phyloP scores from a whole-genome alignment of 176 grass and related monocot genomes.

The Aegilops speltoides region DNA sequence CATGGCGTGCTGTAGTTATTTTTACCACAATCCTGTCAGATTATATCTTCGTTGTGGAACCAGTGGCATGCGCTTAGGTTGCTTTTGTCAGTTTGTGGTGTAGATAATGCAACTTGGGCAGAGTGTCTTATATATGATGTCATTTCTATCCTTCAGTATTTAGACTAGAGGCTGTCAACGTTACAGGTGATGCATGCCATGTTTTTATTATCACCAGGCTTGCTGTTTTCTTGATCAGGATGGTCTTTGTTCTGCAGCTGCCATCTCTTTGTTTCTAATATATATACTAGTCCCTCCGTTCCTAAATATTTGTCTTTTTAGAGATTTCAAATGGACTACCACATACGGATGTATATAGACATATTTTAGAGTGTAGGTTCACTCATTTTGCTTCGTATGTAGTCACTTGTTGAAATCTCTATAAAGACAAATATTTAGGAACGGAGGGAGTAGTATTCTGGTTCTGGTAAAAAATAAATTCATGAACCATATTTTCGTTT shows the following conservation, averaged over 20 bases:
- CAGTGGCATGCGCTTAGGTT: not conserved
- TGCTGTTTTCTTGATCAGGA: not conserved
- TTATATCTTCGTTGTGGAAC: not conserved
- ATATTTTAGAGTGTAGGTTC: too few relatives aligned
- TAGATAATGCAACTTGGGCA: not conserved
- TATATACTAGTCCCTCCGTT: too few relatives aligned
- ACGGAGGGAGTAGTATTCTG: too few relatives aligned
- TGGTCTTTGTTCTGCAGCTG: not conserved
- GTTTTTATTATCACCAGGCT: not conserved
- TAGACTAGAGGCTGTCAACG: not conserved
- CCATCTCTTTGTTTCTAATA: not conserved
- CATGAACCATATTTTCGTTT: too few relatives aligned
- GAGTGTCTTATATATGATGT: not conserved
- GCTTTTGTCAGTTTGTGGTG: not conserved
- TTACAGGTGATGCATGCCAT: not conserved
- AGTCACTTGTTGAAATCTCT: too few relatives aligned
- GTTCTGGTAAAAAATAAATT: too few relatives aligned
- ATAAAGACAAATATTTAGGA: too few relatives aligned
- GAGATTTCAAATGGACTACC: too few relatives aligned
- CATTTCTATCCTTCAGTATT: not conserved
- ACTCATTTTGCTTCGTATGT: too few relatives aligned
- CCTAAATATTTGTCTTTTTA: too few relatives aligned
- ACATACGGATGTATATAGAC: too few relatives aligned
- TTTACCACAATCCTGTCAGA: too few relatives aligned
- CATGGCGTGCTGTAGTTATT: not conserved